A percentile compares a stretch with the other conserved stretches of the same genome.
Conservation (phyloP, 805 yeast genomes). For the Barnettozyma vustinii region DNA sequence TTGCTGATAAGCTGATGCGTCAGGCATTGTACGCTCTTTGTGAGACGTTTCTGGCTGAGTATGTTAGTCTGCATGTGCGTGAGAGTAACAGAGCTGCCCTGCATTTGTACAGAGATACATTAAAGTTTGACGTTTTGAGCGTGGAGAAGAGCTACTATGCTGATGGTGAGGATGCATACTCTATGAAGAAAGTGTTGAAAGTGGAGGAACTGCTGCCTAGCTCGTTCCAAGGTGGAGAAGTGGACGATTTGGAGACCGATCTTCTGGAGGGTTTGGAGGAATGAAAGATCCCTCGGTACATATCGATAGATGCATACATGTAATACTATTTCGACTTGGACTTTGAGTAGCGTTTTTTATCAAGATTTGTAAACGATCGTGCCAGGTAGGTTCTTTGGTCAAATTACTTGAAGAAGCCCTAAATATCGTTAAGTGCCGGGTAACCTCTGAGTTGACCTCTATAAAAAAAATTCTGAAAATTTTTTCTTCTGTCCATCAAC, state of each 20-base stretch:
- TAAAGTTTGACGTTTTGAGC: constrained; percentile 73
- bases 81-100: constrained; percentile 91
- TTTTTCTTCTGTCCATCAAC: background rate
- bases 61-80: constrained; percentile 89
- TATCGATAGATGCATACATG: background rate
- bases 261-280: constrained; percentile 33
- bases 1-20: constrained; percentile 88
- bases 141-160: constrained; percentile 90
- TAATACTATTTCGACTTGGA: background rate
- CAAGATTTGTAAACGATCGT: background rate
- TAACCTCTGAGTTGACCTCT: background rate
- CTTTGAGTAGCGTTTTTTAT: background rate
- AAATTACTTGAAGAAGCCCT: background rate
- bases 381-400: too few species aligned
- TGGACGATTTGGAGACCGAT: constrained; percentile 53
- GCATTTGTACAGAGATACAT: constrained; percentile 82
- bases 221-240: constrained; percentile 42
- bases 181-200: constrained; percentile 72
- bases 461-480: background rate
- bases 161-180: constrained; percentile 96
- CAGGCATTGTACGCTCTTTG: constrained; percentile 74
- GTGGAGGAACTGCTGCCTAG: constrained; percentile 60
- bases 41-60: constrained; percentile 75
- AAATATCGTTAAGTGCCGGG: background rate
- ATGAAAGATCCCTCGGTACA: constrained; percentile 1